A percentile compares a stretch with the other conserved stretches of the same genome.
phyloP scores from a whole-genome alignment of 2,329 filamentous ascomycete species.

The Nemania abortiva region DNA sequence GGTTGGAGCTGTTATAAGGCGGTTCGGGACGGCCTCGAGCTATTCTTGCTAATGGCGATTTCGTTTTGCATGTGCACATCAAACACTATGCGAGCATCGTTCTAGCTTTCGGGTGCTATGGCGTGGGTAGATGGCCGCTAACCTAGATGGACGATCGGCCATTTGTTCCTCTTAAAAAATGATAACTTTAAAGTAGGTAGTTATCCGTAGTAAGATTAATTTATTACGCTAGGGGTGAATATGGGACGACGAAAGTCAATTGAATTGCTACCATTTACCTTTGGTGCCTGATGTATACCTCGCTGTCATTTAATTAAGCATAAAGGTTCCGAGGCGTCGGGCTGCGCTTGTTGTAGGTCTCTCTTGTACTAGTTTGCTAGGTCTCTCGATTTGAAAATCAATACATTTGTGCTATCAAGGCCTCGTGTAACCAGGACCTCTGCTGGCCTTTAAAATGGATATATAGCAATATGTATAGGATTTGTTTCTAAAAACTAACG shows the following conservation, averaged over 20 bases:
- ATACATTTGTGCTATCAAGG: not conserved
- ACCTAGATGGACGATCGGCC: not conserved
- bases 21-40: slow-evolving; percentile 5
- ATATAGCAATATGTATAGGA: slow-evolving; percentile 6
- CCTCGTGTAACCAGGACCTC: not conserved
- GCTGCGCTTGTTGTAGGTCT: not conserved
- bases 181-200: not conserved
- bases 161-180: not conserved
- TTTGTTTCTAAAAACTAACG: not conserved
- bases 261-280: not conserved
- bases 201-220: not conserved
- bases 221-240: not conserved
- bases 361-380: not conserved
- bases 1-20: not conserved
- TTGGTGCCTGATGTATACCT: not conserved
- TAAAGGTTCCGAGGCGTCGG: slow-evolving; percentile 5
- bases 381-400: not conserved
- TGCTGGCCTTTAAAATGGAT: not conserved
- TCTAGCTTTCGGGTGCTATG: not conserved
- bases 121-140: not conserved
- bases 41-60: slow-evolving; percentile 29
- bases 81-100: slow-evolving; percentile 9
- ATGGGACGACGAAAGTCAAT: not conserved
- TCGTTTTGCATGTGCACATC: slow-evolving; percentile 31
- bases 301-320: slow-evolving; percentile 1